These are phyloP conservation scores for Sphaceloma murrayae DNA, from an alignment of 2,329 filamentous ascomycete genomes.

Conservation along the genomic window DNA sequence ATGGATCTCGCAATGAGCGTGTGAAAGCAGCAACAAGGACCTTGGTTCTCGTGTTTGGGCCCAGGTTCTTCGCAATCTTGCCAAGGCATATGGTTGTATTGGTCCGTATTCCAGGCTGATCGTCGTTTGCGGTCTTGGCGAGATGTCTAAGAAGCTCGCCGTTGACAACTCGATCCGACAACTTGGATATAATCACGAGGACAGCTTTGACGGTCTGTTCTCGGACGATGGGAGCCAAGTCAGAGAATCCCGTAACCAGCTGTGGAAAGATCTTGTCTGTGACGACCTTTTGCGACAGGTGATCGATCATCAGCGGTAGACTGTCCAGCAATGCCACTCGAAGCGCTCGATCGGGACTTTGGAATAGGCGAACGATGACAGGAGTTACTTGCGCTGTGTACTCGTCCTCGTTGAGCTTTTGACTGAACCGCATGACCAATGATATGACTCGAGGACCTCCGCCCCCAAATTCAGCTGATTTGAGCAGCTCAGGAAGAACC, in stretches of 20 bases:
- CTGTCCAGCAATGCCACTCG: constrained; percentile 86
- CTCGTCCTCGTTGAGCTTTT: constrained; percentile 80
- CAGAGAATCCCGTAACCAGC: constrained; percentile 91
- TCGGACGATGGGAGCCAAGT: constrained; percentile 78
- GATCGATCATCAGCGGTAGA: constrained; percentile 82
- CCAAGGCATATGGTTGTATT: constrained; percentile 97
- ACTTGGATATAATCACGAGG: constrained; percentile 72
- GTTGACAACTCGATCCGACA: constrained; percentile 87
- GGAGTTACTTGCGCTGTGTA: constrained; percentile 78
- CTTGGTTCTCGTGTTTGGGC: constrained; percentile 65
- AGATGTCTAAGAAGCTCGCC: constrained; percentile 84
- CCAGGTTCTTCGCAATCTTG: constrained; percentile 87
- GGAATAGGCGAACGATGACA: constrained; percentile 76
- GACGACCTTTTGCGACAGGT: constrained; percentile 75
- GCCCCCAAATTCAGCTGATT: constrained; percentile 96
- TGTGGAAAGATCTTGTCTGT: constrained; percentile 97
- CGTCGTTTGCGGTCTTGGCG: constrained; percentile 93
- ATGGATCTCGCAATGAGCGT: constrained; percentile 81
- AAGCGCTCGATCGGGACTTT: constrained; percentile 83
- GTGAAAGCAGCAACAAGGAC: constrained; percentile 89
- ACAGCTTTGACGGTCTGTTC: constrained; percentile 96
- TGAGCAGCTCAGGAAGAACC: constrained; percentile 87
- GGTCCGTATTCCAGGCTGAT: constrained; percentile 91
- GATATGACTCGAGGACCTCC: constrained; percentile 84
- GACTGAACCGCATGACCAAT: constrained; percentile 81